Evolutionary conservation across 1,284 basidiomycete species (phyloP).

Genomic region (Volvariella surrecta): DNA sequence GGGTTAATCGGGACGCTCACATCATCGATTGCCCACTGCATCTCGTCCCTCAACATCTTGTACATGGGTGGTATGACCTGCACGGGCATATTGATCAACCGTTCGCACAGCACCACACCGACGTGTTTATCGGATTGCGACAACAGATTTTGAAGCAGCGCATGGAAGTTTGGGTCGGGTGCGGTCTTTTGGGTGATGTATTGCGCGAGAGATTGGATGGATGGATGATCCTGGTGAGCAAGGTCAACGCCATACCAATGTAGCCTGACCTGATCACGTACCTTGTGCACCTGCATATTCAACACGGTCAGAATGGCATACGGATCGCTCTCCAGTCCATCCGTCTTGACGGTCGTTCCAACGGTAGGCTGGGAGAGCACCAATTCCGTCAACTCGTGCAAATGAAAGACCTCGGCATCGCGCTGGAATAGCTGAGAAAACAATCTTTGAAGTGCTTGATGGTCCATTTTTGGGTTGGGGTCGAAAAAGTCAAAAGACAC

Average conservation of each 20-base stretch:
- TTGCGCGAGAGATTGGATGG: constrained; percentile 61
- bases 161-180: constrained; percentile 39
- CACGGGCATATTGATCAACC: constrained; percentile 89
- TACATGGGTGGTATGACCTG: constrained; percentile 89
- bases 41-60: constrained; percentile 75
- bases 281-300: constrained; percentile 73
- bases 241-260: background rate
- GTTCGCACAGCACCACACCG: constrained; percentile 78
- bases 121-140: constrained; percentile 47
- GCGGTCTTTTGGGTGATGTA: constrained; percentile 51
- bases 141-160: constrained; percentile 44
- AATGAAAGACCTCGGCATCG: constrained; percentile 68
- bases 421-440: constrained; percentile 73
- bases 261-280: constrained; percentile 23
- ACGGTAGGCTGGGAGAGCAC: constrained; percentile 67
- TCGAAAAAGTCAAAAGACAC: constrained; percentile 93
- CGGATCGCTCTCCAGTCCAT: constrained; percentile 83
- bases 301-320: constrained; percentile 79
- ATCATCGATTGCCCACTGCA: constrained; percentile 59
- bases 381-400: constrained; percentile 71
- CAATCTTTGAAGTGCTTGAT: constrained; percentile 78
- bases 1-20: constrained; percentile 28
- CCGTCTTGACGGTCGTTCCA: constrained; percentile 89
- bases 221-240: constrained; percentile 50
- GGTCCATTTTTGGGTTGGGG: constrained; percentile 76